These are phyloP conservation scores for Leccinum olivaceopallidum DNA, from an alignment of 768 basidiomycete species.

Conservation along the genomic window DNA sequence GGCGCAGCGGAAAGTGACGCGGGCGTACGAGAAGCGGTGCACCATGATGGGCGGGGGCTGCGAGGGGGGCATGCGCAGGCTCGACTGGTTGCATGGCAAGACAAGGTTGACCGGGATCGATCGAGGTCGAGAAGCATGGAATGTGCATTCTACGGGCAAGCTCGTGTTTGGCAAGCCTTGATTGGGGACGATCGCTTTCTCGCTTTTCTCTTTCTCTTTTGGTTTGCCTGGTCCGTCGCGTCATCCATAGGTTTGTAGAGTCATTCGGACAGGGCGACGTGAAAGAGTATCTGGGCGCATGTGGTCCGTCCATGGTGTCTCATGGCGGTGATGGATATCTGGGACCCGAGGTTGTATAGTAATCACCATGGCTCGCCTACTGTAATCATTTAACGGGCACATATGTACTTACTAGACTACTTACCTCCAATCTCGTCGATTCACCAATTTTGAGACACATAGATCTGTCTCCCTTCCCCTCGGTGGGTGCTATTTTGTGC, in stretches of 20 bases:
- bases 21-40: constrained; percentile 65
- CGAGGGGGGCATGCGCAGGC: constrained; percentile 61
- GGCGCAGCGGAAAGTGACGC: constrained; percentile 58
- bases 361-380: background rate
- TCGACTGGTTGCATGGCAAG: constrained; percentile 67
- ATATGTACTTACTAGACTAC: background rate
- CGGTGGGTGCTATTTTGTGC: background rate
- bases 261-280: background rate
- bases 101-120: constrained; percentile 51
- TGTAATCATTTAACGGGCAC: background rate
- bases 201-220: background rate
- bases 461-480: background rate
- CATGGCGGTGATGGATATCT: background rate
- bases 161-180: constrained; percentile 47
- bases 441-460: background rate
- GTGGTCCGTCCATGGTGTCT: background rate
- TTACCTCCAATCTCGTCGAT: background rate
- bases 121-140: constrained; percentile 54
- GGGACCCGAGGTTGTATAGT: background rate
- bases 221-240: background rate
- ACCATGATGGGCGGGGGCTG: constrained; percentile 63
- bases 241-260: background rate
- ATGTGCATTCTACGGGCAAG: constrained; percentile 43
- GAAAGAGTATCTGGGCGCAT: background rate
- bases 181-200: constrained; percentile 9